Base-by-base conservation (phyloP, 805 yeast species). In the Starmera amethionina region DNA sequence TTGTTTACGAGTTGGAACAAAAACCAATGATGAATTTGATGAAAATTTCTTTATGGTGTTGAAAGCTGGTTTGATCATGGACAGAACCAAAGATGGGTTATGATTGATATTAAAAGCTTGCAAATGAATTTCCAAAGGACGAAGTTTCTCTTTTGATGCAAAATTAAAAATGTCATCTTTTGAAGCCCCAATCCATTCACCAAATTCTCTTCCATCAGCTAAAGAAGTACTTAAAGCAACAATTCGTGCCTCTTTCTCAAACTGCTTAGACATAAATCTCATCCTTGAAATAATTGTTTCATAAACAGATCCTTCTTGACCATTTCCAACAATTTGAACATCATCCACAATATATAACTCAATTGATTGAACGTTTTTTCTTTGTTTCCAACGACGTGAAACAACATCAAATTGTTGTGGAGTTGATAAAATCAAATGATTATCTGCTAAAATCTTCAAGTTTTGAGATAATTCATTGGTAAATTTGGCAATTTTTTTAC, bases 161-260 rank as follows among this genome's bases (percentile, higher is more conserved):
- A 82, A 88, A 51, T 87, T 88, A 64, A 68, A 86, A 6, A 79
- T 67, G 37, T 76, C 67, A 16, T 59, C 63, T 50, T 77, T 80
- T 1, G 70, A 49, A 22, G 82, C 79, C 2, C 93, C 95, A 27
- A 93, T 59, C 96, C 97, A 93, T 40, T 81, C 85, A 1, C 84
- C 90, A 42, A 89, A 60, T 47, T 86, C 96, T 39, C 75, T 68
- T 4, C 82, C 84, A 52, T 80, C 83, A 0, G 93, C 77, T 32
- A 90, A 56, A 2, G 95, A 76, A 1, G 77, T 68, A 1, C 84
- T 68, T 19, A 90, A 62, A 0, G 77, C 89, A n/a, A 90, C 73
- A 22, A 88, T 58, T 46, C 97, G 63, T 6, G 75, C 47, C 1
- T 65, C 55, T 3, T 61, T 65, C 30, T 79, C 82, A n/a, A 80